phyloP scores from a whole-genome alignment of 179 eudicot species.

The Spergularia azorica region DNA sequence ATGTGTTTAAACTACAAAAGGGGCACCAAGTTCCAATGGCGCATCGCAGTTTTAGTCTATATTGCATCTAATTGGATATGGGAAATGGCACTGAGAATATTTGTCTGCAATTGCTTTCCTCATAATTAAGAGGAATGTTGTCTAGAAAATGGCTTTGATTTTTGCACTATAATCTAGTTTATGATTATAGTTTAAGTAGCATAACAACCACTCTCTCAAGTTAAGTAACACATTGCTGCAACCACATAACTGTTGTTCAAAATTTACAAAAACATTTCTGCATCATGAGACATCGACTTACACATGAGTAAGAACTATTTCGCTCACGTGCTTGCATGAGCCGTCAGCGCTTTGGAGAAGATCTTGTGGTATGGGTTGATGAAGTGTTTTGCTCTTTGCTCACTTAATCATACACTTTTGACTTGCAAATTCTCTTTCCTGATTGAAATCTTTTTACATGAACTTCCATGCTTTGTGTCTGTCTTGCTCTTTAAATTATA shows the following conservation, averaged over 20 bases:
- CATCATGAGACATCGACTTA: too few relatives aligned
- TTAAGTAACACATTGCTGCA: too few relatives aligned
- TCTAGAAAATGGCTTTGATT: slow-evolving; percentile 14
- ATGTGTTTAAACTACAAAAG: slow-evolving; percentile 27
- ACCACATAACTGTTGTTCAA: too few relatives aligned
- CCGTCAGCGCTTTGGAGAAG: slow-evolving; percentile 22
- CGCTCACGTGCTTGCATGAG: slow-evolving; percentile 28
- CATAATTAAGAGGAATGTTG: not conserved
- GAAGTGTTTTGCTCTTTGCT: too few relatives aligned
- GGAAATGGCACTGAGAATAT: slow-evolving; percentile 22
- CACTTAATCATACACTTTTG: not conserved
- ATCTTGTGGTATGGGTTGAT: slow-evolving; percentile 1
- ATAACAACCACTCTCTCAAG: too few relatives aligned
- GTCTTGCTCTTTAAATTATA: slow-evolving; percentile 12
- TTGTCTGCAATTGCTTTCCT: slow-evolving; percentile 20
- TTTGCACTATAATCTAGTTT: not conserved
- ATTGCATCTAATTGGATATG: slow-evolving; percentile 18
- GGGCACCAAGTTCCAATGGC: slow-evolving; percentile 61
- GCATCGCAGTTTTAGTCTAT: slow-evolving; percentile 28
- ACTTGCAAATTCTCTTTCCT: slow-evolving; percentile 10
- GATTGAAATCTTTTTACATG: slow-evolving; percentile 3
- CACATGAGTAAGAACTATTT: too few relatives aligned
- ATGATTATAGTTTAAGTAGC: not conserved
- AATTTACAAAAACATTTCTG: too few relatives aligned
- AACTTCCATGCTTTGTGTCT: slow-evolving; percentile 26